Evolutionary conservation across 2,329 filamentous ascomycete genomes (phyloP), one percentile per base, ranked within the genome.

Genomic region (Colletotrichum lindemuthianum): DNA sequence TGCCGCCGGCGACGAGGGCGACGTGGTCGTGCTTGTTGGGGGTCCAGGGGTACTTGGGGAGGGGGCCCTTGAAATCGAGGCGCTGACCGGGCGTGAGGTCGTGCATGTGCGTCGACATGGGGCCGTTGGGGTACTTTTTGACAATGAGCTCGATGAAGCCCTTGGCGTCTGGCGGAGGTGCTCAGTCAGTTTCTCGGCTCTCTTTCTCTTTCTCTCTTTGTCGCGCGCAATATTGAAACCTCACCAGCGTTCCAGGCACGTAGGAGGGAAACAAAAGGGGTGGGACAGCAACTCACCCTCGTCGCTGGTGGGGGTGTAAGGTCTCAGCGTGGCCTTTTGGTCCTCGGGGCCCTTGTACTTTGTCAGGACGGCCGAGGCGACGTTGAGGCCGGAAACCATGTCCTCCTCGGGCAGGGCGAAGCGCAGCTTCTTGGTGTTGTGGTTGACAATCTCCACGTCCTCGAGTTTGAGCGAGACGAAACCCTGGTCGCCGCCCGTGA

Each of bases 21-120:
- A 96, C 88, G 83, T 98, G 93, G 66, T 92, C 83, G 83, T 97
- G 94, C 87, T 97, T 97, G 87, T 98, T 98, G 70, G 90, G 75
- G 57, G 87, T 76, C 94, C 94, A 98, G 37, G 88, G 80, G 80
- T 97, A 98, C 81, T 99, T 99, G 73, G 93, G 92, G 43, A 99
- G 88, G 2, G 96, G 96, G 15, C 96, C 96, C 86, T 99, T 98
- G 83, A 99, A 89, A 67, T 95, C 90, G 59, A 99, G 88, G 13
- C 85, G 84, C 79, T 98, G 90, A 68, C 93, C 92, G 48, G 92
- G 89, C 39, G 85, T 84, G 88, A 99, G 87, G 75, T 86, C 84
- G 84, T 97, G 92, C 54, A 99, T 76, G 82, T 98, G 92, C 70
- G 88, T 87, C 69, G 92, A 96, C 96, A 99, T 98, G 67, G 92